phyloP scores from a whole-genome alignment of 2,329 filamentous ascomycete genomes.

The Pestalotiopsis sp. region DNA sequence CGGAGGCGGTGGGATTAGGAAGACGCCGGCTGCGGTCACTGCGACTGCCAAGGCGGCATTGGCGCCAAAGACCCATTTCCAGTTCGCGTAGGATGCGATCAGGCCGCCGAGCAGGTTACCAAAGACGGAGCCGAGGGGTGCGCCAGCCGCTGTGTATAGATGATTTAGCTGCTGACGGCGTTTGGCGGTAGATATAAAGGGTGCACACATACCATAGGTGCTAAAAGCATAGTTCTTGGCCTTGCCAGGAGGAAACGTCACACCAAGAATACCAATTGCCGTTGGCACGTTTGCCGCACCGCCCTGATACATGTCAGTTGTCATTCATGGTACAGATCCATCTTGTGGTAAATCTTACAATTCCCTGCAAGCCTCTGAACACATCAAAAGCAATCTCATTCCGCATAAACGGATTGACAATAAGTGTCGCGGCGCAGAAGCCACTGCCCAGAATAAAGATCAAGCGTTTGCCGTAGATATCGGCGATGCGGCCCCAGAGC shows the following conservation, averaged over 20 bases:
- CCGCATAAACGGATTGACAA: conserved; percentile 62
- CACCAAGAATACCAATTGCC: conserved; percentile 68
- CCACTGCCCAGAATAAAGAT: conserved; percentile 66
- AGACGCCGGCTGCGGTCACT: conserved; percentile 56
- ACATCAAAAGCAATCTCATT: conserved; percentile 69
- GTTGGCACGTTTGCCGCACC: conserved; percentile 71
- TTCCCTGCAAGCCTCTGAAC: conserved; percentile 65
- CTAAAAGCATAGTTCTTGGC: conserved; percentile 72
- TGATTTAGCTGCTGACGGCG: conserved; percentile 1
- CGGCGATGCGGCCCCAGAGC: conserved; percentile 66
- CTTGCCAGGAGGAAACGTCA: conserved; percentile 65
- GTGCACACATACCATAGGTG: conserved; percentile 47
- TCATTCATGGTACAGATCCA: neutral
- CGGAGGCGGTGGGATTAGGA: conserved; percentile 58
- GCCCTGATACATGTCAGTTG: conserved; percentile 37
- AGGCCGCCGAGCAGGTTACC: conserved; percentile 66
- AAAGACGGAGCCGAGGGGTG: conserved; percentile 63
- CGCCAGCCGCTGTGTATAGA: conserved; percentile 49
- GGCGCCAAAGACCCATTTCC: conserved; percentile 69
- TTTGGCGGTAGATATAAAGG: too few relatives aligned
- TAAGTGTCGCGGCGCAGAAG: conserved; percentile 60
- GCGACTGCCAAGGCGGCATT: conserved; percentile 59
- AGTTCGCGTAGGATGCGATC: conserved; percentile 61
- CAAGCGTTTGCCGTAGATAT: conserved; percentile 64
- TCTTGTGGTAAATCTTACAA: conserved; percentile 36